These are phyloP conservation scores for Acanthamoeba divionensis DNA, from an alignment of 208 protist species.

Conservation along the genomic window DNA sequence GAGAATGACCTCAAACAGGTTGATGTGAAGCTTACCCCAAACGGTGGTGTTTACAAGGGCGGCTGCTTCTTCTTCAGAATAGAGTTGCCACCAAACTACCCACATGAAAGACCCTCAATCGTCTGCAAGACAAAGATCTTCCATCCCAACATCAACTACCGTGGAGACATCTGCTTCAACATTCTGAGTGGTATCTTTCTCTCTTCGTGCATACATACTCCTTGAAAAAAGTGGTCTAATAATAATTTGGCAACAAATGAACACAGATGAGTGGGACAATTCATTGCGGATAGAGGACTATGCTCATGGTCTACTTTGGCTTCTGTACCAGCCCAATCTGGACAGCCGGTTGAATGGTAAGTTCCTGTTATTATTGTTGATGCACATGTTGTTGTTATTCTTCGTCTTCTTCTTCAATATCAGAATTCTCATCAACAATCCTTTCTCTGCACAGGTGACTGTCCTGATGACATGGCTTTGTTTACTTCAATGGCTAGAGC, in stretches of 20 bases:
- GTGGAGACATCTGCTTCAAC: slow-evolving; percentile 22
- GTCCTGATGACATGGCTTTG: too few relatives aligned
- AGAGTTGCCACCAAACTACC: neutral
- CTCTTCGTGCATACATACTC: too few relatives aligned
- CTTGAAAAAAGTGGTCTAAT: too few relatives aligned
- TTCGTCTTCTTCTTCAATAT: too few relatives aligned
- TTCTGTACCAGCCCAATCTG: slow-evolving; percentile 48
- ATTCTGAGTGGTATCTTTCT: neutral
- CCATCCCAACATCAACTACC: slow-evolving; percentile 32
- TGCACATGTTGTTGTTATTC: too few relatives aligned
- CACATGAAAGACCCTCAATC: neutral
- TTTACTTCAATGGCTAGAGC: too few relatives aligned
- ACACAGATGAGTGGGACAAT: slow-evolving; percentile 29
- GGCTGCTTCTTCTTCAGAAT: neutral
- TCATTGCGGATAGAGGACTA: neutral
- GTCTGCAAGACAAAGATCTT: slow-evolving; percentile 11
- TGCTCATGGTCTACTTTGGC: slow-evolving; percentile 6
- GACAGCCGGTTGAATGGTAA: neutral
- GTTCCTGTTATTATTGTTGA: too few relatives aligned
- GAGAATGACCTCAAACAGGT: neutral
- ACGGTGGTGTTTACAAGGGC: neutral
- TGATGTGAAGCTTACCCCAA: neutral
- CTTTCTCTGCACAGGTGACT: too few relatives aligned
- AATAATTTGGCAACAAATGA: too few relatives aligned
- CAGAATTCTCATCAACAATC: too few relatives aligned